A percentile compares a stretch with the other conserved stretches of the same genome.
Conservation (phyloP, 768 basidiomycete genomes). For the Daedaleopsis sinensis region DNA sequence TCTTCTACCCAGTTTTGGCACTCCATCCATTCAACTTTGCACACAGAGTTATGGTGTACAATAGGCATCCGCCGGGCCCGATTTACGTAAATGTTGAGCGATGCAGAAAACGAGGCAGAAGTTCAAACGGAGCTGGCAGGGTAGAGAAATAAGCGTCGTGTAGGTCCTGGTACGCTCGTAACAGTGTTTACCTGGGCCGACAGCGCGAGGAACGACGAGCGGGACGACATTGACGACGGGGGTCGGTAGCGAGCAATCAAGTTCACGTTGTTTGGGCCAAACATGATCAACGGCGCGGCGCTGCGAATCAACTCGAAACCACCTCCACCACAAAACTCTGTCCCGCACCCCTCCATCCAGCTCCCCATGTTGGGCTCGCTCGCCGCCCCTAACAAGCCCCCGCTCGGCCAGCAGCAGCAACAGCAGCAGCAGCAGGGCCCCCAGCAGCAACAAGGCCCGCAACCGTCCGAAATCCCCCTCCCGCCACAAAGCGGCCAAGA, state of each 20-base stretch:
- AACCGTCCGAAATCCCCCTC: conserved; percentile 61
- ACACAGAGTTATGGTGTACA: neutral
- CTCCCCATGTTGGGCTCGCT: conserved; percentile 75
- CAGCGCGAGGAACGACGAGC: neutral
- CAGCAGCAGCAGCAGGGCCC: conserved; percentile 42
- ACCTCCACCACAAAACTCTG: conserved; percentile 26
- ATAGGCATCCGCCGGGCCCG: neutral
- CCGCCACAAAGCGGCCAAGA: conserved; percentile 89
- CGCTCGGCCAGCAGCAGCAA: conserved; percentile 39
- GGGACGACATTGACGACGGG: neutral
- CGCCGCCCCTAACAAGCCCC: conserved; percentile 54
- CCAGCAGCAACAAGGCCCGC: conserved; percentile 59
- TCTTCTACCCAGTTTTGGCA: too few relatives aligned
- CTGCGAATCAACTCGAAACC: conserved; percentile 29
- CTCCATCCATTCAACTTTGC: too few relatives aligned
- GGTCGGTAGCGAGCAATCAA: neutral
- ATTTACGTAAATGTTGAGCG: conserved; percentile 20
- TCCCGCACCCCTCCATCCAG: conserved; percentile 40
- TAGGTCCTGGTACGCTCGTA: neutral
- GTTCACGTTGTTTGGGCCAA: conserved; percentile 28
- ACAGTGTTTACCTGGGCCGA: conserved; percentile 2
- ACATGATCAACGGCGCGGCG: conserved; percentile 30
- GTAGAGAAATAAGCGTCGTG: conserved; percentile 4
- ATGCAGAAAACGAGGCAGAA: conserved; percentile 21
- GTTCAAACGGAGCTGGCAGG: conserved; percentile 8